Conservation (phyloP, 345 rosid genomes). For the Dipteronia dyeriana region DNA sequence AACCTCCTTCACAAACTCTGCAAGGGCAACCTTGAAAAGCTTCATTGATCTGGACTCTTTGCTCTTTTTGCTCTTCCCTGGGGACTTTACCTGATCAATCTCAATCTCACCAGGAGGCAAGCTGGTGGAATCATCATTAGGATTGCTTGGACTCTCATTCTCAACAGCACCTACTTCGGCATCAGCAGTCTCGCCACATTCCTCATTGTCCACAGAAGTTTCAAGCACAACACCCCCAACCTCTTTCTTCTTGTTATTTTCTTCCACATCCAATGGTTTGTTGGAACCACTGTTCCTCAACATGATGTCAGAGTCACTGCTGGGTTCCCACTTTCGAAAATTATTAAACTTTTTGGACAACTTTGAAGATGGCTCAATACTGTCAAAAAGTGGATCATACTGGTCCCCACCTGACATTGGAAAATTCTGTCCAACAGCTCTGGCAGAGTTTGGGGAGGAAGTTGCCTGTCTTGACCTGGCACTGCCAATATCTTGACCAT, state of each 20-base stretch:
- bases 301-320: constrained; percentile 37
- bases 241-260: constrained; percentile 49
- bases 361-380: constrained; percentile 64
- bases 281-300: constrained; percentile 47
- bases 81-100: constrained; percentile 57
- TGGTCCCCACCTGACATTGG: constrained; percentile 47
- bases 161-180: constrained; percentile 64
- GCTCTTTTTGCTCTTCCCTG: constrained; percentile 50
- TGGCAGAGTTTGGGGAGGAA: constrained; percentile 44
- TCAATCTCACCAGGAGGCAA: constrained; percentile 44
- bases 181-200: constrained; percentile 70
- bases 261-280: constrained; percentile 60
- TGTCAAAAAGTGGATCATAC: constrained; percentile 90
- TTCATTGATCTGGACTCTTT: constrained; percentile 69
- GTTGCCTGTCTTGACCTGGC: constrained; percentile 46
- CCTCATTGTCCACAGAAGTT: constrained; percentile 50
- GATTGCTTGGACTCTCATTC: constrained; percentile 50
- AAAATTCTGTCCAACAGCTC: constrained; percentile 32
- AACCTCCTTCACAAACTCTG: constrained; percentile 89
- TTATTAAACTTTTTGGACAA: constrained; percentile 38
- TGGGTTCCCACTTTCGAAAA: constrained; percentile 45
- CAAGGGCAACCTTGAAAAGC: constrained; percentile 74
- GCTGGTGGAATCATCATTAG: constrained; percentile 31
- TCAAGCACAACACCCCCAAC: constrained; percentile 36
- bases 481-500: constrained; percentile 30